Base-by-base conservation (phyloP, 139 green algal species). In the Raphidocelis subcapitata region DNA sequence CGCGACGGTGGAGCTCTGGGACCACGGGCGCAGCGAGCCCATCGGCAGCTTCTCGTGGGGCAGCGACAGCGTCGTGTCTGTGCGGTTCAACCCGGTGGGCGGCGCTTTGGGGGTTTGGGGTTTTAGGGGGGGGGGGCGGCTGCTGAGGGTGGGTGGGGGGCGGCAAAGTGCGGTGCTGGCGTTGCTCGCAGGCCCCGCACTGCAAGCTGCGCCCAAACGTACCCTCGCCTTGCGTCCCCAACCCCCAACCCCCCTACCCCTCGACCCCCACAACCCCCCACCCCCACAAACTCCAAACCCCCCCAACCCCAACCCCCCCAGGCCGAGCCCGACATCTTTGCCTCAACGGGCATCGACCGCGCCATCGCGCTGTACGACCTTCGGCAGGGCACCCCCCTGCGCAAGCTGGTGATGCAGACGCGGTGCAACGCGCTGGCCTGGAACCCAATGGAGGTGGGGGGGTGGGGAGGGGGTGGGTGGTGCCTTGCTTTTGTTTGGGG, bases 361-460 rank as follows among this genome's bases (percentile, higher is more conserved):
- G 85, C 83, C 72, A 89, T 99, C 12, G 91, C 86, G 26, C 79
- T 99, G 62, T 99, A 99, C 77, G 96, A 99, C 83, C 71, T 99
- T 72, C 87, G 96, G 21, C 76, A 68, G 28, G 61, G 72, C 63
- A 95, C 88, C 0, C 88, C 95, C n/a, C 70, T 98, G 18, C 86
- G 93, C 69, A 98, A 98, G 78, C 73, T 98, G 29, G 72, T 98
- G 52, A 97, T 96, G 87, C 88, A 98, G 81, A 98, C 91, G 23
- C 88, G 87, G 44, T 85, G 66, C 69, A 99, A 99, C 64, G 87
- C 88, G 5, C 62, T 99, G 28, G 86, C 86, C 0, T 99, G 96
- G 95, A 99, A 99, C 80, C 96, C 96, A 0, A 94, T 97, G 86
- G 96, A 99, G 80, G n/a, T n/a, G n/a, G n/a, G 14, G 47, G 15